phyloP scores from a whole-genome alignment of 257 asterid genomes.

The Przewalskia tangutica region DNA sequence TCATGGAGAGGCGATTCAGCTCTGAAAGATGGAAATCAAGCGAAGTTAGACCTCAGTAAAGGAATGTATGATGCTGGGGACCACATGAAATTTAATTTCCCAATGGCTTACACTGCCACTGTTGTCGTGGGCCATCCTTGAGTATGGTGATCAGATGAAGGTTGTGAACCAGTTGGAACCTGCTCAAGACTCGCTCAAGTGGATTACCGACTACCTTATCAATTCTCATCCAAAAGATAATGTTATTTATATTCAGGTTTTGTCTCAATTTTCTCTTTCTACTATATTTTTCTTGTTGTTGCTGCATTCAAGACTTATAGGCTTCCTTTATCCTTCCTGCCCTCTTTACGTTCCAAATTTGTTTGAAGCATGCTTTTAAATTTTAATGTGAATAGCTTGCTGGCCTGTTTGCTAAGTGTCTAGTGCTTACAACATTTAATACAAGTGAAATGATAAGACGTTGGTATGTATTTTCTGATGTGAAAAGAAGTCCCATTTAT shows the following conservation, averaged over 20 bases:
- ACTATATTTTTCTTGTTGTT: neutral
- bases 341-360: neutral
- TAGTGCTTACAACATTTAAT: neutral
- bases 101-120: slow-evolving; percentile 89
- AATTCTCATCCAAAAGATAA: slow-evolving; percentile 63
- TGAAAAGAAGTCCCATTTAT: neutral
- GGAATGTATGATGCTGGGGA: slow-evolving; percentile 97
- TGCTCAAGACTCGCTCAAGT: slow-evolving; percentile 55
- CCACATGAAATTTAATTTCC: slow-evolving; percentile 73
- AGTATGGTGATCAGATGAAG: slow-evolving; percentile 69
- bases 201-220: slow-evolving; percentile 80
- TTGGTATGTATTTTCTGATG: neutral
- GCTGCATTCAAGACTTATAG: neutral
- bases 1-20: slow-evolving; percentile 85
- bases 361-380: neutral
- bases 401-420: neutral
- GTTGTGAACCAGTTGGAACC: slow-evolving; percentile 41
- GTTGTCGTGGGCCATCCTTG: slow-evolving; percentile 87
- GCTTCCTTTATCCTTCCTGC: neutral
- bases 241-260: slow-evolving; percentile 76
- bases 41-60: slow-evolving; percentile 65
- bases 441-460: neutral
- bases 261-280: neutral
- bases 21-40: slow-evolving; percentile 57
- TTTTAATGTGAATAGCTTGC: neutral